Base-by-base conservation (phyloP, 2,329 filamentous ascomycete genomes). In the Talaromyces funiculosus region DNA sequence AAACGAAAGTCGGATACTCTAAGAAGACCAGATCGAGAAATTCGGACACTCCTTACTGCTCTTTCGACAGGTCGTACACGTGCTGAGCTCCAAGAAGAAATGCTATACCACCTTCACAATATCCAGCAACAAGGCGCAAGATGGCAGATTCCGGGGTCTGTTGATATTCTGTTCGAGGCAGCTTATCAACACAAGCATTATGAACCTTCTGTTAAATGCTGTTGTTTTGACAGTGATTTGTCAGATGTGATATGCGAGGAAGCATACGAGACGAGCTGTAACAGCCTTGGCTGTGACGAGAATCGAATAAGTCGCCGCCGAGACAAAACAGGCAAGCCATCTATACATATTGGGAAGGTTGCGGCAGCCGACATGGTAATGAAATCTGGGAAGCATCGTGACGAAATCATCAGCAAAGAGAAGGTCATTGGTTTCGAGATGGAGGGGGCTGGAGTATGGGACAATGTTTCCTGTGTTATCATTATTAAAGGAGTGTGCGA, bases 391-490 rank as follows among this genome's bases (percentile, higher is more conserved):
- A 2, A 40, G 7, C 43, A 59, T n/a, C 57, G 45, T 43, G 57
- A 59, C 42, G 24, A 18, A 35, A 37, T 61, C 4, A 31, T 37
- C 16, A 14, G 18, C 20, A 26, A 35, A 29, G 16, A 61, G 10
- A 40, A 62, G 22, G 57, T 57, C 33, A 54, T 66, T 2, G 66
- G 64, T 20, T 68, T 71, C n/a, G 69, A 71, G 55, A 72, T 69
- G 65, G 69, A 72, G 57, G 67, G 63, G 2, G 67, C 67, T 2
- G 68, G 69, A 6, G 33, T 66, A 8, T 67, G 64, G 64, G 66
- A 68, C 51, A 63, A 66, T 0, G 51, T 59, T 9, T 20, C 49
- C 16, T 20, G 8, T 10, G n/a, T n/a, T n/a, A 16, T 57, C 7
- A 57, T 49, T 20, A 38, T 51, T 16, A 58, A 58, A n/a, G 42